Conservation (phyloP, 1,284 basidiomycete species). For the Neolentinus lepideus region DNA sequence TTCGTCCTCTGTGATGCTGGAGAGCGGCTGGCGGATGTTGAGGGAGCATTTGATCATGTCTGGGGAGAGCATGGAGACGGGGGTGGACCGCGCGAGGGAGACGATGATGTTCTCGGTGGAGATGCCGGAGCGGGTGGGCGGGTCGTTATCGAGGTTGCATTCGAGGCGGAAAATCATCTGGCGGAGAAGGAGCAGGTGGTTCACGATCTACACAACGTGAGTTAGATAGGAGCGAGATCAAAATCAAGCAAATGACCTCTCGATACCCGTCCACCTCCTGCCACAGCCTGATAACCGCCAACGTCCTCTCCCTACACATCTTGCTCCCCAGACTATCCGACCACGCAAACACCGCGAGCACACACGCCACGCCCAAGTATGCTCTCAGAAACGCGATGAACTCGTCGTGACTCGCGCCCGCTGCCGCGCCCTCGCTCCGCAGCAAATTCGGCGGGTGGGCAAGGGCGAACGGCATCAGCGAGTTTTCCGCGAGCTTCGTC, state of each 20-base stretch:
- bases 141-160: slow-evolving; percentile 53
- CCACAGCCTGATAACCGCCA: slow-evolving; percentile 63
- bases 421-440: slow-evolving; percentile 12
- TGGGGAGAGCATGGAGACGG: slow-evolving; percentile 48
- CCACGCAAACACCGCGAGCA: slow-evolving; percentile 74
- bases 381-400: slow-evolving; percentile 59
- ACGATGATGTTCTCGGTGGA: slow-evolving; percentile 59
- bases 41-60: slow-evolving; percentile 52
- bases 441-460: slow-evolving; percentile 29
- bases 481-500: slow-evolving; percentile 35
- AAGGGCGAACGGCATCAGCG: slow-evolving; percentile 26
- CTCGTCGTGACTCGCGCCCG: slow-evolving; percentile 39
- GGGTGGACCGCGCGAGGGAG: slow-evolving; percentile 49
- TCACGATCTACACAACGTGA: slow-evolving; percentile 57
- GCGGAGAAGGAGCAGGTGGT: slow-evolving; percentile 54
- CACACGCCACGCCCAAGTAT: slow-evolving; percentile 56
- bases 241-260: slow-evolving; percentile 33
- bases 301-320: slow-evolving; percentile 50
- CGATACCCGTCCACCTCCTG: slow-evolving; percentile 58
- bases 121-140: slow-evolving; percentile 52
- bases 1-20: slow-evolving; percentile 54
- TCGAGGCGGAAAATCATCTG: slow-evolving; percentile 58
- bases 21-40: slow-evolving; percentile 43
- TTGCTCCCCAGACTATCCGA: slow-evolving; percentile 67
- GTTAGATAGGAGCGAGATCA: background rate